phyloP scores from a whole-genome alignment of 257 asterid genomes.

The Misopates orontium region DNA sequence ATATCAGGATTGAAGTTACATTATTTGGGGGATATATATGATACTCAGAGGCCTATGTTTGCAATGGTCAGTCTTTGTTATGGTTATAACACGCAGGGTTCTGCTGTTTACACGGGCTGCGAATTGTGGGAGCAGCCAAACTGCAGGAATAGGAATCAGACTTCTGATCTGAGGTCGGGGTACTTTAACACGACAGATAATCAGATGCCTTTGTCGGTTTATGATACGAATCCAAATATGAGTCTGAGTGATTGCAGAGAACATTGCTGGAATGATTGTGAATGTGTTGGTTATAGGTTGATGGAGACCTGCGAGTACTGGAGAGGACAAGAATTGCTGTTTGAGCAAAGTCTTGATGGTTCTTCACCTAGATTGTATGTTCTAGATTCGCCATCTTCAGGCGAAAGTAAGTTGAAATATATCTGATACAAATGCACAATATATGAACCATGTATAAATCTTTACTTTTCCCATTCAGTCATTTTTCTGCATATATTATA shows the following conservation, averaged over 20 bases:
- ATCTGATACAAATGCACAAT: too few species aligned
- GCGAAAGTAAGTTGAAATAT: conserved; percentile 7
- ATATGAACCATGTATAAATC: too few species aligned
- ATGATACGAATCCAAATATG: conserved; percentile 22
- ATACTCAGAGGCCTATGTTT: neutral
- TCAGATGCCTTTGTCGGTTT: conserved; percentile 17
- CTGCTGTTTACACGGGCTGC: conserved; percentile 11
- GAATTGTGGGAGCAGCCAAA: conserved; percentile 29
- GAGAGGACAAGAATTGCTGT: conserved; percentile 36
- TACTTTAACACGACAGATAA: too few species aligned
- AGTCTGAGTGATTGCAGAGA: conserved; percentile 40
- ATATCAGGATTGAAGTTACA: conserved; percentile 28
- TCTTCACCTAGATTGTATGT: neutral
- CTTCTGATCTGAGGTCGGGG: conserved; percentile 18
- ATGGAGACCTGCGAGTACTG: conserved; percentile 27
- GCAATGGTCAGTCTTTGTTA: conserved; percentile 20
- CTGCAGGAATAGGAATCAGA: conserved; percentile 26
- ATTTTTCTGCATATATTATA: neutral
- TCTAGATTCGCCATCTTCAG: conserved; percentile 19
- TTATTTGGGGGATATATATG: conserved; percentile 20
- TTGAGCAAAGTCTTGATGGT: conserved; percentile 22
- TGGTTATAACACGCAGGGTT: conserved; percentile 3
- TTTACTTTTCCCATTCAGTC: too few species aligned
- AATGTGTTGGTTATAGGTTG: conserved; percentile 26
- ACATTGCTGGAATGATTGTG: conserved; percentile 41